phyloP scores from a whole-genome alignment of 495 filamentous ascomycete genomes.

The Aspergillus leporis region DNA sequence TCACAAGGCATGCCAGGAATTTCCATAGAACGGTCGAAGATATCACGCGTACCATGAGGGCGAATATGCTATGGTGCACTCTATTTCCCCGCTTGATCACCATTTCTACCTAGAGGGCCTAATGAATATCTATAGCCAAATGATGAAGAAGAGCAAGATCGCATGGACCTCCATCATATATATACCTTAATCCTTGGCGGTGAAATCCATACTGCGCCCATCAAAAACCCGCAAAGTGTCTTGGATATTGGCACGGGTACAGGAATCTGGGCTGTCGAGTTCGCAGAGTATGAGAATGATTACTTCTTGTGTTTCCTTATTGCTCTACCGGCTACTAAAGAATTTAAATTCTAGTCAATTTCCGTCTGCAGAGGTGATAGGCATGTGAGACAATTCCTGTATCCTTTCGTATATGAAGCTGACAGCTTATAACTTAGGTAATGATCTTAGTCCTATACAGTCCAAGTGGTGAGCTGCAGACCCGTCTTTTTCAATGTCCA shows the following conservation, averaged over 20 bases:
- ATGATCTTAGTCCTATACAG: conserved; percentile 1
- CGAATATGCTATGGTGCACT: not conserved
- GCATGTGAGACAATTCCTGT: not conserved
- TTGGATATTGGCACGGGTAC: conserved; percentile 1
- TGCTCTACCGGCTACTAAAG: not conserved
- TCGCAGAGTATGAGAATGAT: not conserved
- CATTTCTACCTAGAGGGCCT: not conserved
- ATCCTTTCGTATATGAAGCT: not conserved
- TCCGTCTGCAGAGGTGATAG: not conserved
- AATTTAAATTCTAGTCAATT: not conserved
- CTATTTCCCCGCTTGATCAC: not conserved
- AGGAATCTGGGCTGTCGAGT: conserved; percentile 2
- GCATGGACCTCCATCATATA: conserved; percentile 1
- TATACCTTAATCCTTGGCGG: not conserved
- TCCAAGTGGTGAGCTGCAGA: not conserved
- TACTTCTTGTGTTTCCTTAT: not conserved
- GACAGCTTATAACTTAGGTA: not conserved
- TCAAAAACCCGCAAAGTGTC: conserved; percentile 1
- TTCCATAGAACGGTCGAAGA: not conserved
- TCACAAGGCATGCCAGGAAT: not conserved
- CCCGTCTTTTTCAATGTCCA: not conserved
- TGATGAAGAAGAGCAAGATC: conserved; percentile 1
- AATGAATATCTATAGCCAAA: not conserved
- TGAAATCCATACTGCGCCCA: not conserved
- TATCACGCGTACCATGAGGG: not conserved